Base-by-base conservation (phyloP, 2,329 filamentous ascomycete genomes). In the Pestalotiopsis sp. region DNA sequence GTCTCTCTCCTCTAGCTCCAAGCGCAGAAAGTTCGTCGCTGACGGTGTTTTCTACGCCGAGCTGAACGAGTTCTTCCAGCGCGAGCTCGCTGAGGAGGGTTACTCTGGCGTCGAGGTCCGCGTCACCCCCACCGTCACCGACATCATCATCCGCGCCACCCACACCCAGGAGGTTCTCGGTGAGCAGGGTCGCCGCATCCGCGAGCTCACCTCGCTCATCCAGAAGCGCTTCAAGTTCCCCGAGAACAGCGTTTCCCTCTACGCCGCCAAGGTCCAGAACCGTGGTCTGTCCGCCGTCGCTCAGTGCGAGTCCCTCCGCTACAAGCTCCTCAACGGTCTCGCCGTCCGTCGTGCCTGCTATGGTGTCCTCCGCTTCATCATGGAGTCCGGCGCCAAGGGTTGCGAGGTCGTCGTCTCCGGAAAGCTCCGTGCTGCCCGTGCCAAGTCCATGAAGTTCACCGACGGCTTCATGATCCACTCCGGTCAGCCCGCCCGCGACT, bases 381-480 rank as follows among this genome's bases (percentile, higher is more conserved):
- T 99, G 96, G 96, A 99, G 93, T 93, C 90, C 78, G 96, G 96
- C 82, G 96, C 96, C 86, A 99, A 99, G 93, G 96, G 96, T 86
- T 99, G 96, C 85, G 96, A 99, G 89, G 96, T 99, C 76, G 96
- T 99, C 82, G 96, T 99, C 77, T 98, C 94, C 78, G 96, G 96
- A 85, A 99, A 99, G 92, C 93, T 99, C 79, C 92, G 96, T 82
- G 96, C 96, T 84, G 96, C 96, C 81, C 94, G 96, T 90, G 96
- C 96, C 86, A 99, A 99, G 94, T 94, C 90, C 88, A 99, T 99
- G 96, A 99, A 99, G 92, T 99, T 99, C 92, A 99, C 96, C 86
- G 95, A 99, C 86, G 96, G 96, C 84, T 99, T 99, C 94, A 99
- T 99, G 96, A 99, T 99, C 88, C 96, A 99, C 93, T 99, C 96